Percentiles rank a stretch among this genome's conserved stretches.
Conservation (phyloP, 352 stramenopile species). For the Phytophthora cryptogea region DNA sequence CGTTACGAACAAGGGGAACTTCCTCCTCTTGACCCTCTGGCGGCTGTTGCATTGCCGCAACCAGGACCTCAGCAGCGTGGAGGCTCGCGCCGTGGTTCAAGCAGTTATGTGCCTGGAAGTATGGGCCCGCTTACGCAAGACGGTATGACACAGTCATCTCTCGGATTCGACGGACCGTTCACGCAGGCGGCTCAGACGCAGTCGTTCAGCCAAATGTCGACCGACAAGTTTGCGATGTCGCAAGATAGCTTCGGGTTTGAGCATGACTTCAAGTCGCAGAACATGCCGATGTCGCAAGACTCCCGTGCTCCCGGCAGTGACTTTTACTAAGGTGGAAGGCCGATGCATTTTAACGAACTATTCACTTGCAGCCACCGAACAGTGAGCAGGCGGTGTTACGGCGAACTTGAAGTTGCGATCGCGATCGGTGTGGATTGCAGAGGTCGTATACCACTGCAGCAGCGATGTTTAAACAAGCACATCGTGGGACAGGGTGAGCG, state of each 20-base stretch:
- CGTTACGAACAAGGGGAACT: slow-evolving; percentile 66
- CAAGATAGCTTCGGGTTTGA: slow-evolving; percentile 83
- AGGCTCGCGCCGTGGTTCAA: slow-evolving; percentile 32
- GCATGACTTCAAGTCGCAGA: slow-evolving; percentile 86
- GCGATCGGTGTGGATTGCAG: slow-evolving; percentile 1
- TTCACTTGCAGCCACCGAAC: not conserved
- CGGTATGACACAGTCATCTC: slow-evolving; percentile 63
- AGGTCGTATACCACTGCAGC: not conserved
- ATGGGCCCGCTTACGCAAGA: slow-evolving; percentile 81
- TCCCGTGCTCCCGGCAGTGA: slow-evolving; percentile 47
- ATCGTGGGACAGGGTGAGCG: not conserved
- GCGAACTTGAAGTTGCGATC: not conserved
- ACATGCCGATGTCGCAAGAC: slow-evolving; percentile 83
- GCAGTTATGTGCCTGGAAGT: slow-evolving; percentile 37
- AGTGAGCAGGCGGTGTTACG: not conserved
- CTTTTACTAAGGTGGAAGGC: slow-evolving; percentile 64
- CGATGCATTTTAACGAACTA: slow-evolving; percentile 8
- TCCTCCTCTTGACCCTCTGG: slow-evolving; percentile 28
- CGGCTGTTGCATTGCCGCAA: slow-evolving; percentile 37
- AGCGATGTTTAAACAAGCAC: not conserved
- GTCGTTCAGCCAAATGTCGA: slow-evolving; percentile 85
- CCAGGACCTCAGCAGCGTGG: slow-evolving; percentile 39
- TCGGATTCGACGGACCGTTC: slow-evolving; percentile 74
- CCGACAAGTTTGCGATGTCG: slow-evolving; percentile 84
- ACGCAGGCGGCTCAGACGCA: slow-evolving; percentile 82